Evolutionary conservation across 2,329 filamentous ascomycete species (phyloP).

Genomic region (Fusarium chaquense): DNA sequence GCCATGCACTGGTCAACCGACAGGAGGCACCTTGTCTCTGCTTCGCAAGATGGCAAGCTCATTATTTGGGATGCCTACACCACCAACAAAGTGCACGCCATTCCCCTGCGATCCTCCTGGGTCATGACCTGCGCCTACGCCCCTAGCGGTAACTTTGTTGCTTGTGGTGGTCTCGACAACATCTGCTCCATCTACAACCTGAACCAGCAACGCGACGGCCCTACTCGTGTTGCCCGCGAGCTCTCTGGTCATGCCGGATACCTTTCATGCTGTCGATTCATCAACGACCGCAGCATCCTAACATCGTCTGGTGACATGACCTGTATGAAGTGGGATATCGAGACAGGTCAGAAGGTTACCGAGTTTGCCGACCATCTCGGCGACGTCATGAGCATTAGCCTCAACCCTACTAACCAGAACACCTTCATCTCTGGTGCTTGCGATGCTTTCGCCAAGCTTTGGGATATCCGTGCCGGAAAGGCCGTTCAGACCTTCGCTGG

Average conservation of each 20-base stretch:
- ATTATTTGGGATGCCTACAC: constrained; percentile 99
- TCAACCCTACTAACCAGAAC: constrained; percentile 99
- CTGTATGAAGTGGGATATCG: constrained; percentile 99
- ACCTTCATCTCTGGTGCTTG: constrained; percentile 99
- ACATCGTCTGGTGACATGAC: constrained; percentile 99
- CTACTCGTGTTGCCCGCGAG: constrained; percentile 94
- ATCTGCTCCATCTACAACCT: constrained; percentile 99
- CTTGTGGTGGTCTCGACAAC: constrained; percentile 98
- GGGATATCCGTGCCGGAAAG: constrained; percentile 98
- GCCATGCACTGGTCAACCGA: constrained; percentile 99
- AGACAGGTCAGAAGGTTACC: constrained; percentile 95
- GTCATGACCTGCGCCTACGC: constrained; percentile 99
- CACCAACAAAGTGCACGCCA: constrained; percentile 99
- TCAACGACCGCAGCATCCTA: constrained; percentile 97
- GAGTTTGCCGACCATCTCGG: constrained; percentile 98
- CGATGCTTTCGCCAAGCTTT: constrained; percentile 97
- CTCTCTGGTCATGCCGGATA: constrained; percentile 97
- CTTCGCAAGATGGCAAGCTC: constrained; percentile 98
- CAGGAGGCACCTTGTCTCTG: constrained; percentile 94
- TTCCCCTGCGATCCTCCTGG: constrained; percentile 96
- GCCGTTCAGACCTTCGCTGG: constrained; percentile 98
- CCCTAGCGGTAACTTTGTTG: constrained; percentile 97
- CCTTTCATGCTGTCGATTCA: constrained; percentile 97
- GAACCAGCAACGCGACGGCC: constrained; percentile 93
- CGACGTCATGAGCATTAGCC: constrained; percentile 99